Conservation (phyloP, 352 stramenopile genomes). For the Phytophthora hibernalis region DNA sequence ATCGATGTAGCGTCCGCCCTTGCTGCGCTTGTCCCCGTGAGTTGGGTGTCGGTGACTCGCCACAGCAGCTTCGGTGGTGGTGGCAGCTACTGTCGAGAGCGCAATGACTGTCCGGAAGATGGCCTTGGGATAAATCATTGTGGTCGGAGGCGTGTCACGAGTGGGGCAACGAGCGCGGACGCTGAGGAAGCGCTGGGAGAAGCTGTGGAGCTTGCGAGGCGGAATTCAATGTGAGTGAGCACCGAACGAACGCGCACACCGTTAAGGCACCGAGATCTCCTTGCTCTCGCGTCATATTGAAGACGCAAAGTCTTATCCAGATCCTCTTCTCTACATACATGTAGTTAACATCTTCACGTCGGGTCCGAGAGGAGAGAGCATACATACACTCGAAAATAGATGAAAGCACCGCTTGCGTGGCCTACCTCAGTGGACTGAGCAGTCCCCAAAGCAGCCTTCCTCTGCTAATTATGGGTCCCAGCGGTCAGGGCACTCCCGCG, state of each 20-base stretch:
- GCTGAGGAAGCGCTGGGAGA: slow-evolving; percentile 27
- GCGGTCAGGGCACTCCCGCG: slow-evolving; percentile 31
- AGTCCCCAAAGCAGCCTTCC: too few relatives aligned
- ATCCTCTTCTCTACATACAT: slow-evolving; percentile 18
- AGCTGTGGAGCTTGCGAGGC: slow-evolving; percentile 32
- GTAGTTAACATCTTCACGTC: slow-evolving; percentile 24
- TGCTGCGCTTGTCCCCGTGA: slow-evolving; percentile 29
- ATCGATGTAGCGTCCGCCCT: slow-evolving; percentile 32
- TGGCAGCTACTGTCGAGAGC: slow-evolving; percentile 52
- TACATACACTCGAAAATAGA: slow-evolving; percentile 19
- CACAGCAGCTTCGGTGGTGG: slow-evolving; percentile 41
- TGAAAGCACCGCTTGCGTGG: slow-evolving; percentile 8
- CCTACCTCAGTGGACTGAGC: slow-evolving; percentile 10
- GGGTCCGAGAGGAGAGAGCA: slow-evolving; percentile 13
- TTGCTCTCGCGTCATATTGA: slow-evolving; percentile 23
- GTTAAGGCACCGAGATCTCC: slow-evolving; percentile 15
- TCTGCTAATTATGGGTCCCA: slow-evolving; percentile 25
- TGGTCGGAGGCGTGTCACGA: slow-evolving; percentile 29
- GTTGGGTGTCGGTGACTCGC: slow-evolving; percentile 31
- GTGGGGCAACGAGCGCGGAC: slow-evolving; percentile 30
- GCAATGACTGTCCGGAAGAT: slow-evolving; percentile 66
- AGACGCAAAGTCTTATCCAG: slow-evolving; percentile 29
- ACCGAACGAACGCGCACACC: slow-evolving; percentile 1
- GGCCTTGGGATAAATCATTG: slow-evolving; percentile 70
- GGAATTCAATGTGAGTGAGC: slow-evolving; percentile 37